phyloP scores from a whole-genome alignment of 225 moss, liverwort and hornwort species.

The Polytrichum formosum region DNA sequence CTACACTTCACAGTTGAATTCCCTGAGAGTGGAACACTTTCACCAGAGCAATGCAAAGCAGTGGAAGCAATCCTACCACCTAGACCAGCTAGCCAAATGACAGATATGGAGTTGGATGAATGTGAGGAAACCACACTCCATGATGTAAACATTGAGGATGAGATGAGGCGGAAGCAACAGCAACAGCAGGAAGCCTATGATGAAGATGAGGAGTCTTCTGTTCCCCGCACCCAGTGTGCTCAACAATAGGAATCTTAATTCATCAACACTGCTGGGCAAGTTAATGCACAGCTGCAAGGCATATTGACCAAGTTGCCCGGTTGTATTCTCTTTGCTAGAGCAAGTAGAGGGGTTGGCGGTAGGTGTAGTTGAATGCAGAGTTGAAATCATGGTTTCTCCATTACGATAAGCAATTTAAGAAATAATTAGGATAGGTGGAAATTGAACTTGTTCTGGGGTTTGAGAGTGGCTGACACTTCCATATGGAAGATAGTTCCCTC shows the following conservation, averaged over 20 bases:
- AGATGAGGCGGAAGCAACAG: slow-evolving; percentile 60
- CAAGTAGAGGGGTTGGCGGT: slow-evolving; percentile 3
- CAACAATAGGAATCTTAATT: slow-evolving; percentile 24
- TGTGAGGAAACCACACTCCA: slow-evolving; percentile 55
- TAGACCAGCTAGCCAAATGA: slow-evolving; percentile 30
- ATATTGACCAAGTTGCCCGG: background rate
- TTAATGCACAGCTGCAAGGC: background rate
- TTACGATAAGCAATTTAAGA: background rate
- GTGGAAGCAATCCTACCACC: slow-evolving; percentile 41
- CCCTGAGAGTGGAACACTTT: slow-evolving; percentile 27
- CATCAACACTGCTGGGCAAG: background rate
- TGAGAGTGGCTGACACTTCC: background rate
- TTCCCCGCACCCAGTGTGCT: slow-evolving; percentile 44
- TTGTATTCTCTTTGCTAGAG: background rate
- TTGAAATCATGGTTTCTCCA: background rate
- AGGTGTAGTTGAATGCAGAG: slow-evolving; percentile 9
- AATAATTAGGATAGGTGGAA: background rate
- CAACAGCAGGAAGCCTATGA: slow-evolving; percentile 52
- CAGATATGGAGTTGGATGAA: slow-evolving; percentile 66
- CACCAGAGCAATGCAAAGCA: slow-evolving; percentile 31
- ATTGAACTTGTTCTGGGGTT: background rate
- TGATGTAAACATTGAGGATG: slow-evolving; percentile 65
- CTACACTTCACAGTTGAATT: slow-evolving; percentile 51
- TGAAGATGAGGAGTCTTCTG: slow-evolving; percentile 47
- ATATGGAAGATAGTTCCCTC: background rate